Conservation (phyloP, 805 yeast genomes). For the Ogataea salicorniae region DNA sequence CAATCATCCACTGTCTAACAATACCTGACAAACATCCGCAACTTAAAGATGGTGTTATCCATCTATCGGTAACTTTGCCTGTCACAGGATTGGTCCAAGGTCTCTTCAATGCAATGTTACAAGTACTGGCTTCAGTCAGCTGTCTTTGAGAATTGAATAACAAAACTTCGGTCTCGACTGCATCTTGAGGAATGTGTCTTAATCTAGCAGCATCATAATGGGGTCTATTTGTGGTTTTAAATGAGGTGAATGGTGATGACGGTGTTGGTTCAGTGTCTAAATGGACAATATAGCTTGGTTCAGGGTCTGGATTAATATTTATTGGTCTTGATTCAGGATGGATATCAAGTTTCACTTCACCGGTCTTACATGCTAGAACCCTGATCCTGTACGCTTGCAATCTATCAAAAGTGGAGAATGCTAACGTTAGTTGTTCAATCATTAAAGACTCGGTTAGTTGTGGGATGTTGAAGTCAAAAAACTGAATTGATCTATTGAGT, state of each 20-base stretch:
- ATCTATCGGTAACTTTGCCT: constrained; percentile 35
- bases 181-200: constrained; percentile 35
- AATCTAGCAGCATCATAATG: constrained; percentile 60
- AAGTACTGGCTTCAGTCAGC: constrained; percentile 77
- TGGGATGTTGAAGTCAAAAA: constrained; percentile 42
- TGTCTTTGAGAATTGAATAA: constrained; percentile 55
- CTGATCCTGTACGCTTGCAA: constrained; percentile 43
- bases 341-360: constrained; percentile 30
- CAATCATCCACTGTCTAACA: constrained; percentile 58
- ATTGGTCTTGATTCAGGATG: constrained; percentile 12
- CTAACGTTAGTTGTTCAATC: constrained; percentile 35
- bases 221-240: constrained; percentile 75
- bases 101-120: constrained; percentile 66
- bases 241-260: constrained; percentile 74
- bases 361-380: constrained; percentile 32
- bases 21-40: constrained; percentile 87
- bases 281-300: constrained; percentile 50
- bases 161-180: constrained; percentile 55
- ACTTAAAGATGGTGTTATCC: constrained; percentile 78
- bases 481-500: constrained; percentile 46
- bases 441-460: constrained; percentile 38
- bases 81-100: constrained; percentile 23
- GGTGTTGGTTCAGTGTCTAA: constrained; percentile 49
- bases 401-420: constrained; percentile 28
- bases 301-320: constrained; percentile 5